Evolutionary conservation across 345 rosid species (phyloP).

Genomic region (Adansonia digitata): DNA sequence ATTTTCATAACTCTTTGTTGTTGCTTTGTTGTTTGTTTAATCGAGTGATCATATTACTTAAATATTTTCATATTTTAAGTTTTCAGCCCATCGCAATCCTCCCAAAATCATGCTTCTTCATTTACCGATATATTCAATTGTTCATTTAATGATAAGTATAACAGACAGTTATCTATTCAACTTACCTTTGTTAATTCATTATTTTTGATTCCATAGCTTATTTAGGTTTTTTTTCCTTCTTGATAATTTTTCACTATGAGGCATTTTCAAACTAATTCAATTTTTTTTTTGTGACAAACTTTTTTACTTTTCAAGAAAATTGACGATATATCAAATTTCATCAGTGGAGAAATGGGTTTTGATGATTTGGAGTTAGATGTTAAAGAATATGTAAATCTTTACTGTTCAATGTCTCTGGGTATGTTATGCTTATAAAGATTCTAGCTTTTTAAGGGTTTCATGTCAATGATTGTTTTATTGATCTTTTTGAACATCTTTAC

Average conservation of each 20-base stretch:
- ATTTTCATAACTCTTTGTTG: too few relatives aligned
- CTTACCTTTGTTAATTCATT: neutral
- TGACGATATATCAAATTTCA: neutral
- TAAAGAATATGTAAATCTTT: conserved; percentile 33
- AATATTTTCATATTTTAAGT: too few relatives aligned
- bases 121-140: neutral
- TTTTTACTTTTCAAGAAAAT: conserved; percentile 15
- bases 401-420: conserved; percentile 69
- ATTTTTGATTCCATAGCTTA: neutral
- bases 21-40: too few relatives aligned
- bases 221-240: too few relatives aligned
- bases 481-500: conserved; percentile 3
- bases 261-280: neutral
- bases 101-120: too few relatives aligned
- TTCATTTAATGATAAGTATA: neutral
- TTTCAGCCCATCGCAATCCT: too few relatives aligned
- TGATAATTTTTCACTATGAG: neutral
- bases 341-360: conserved; percentile 36
- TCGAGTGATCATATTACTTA: too few relatives aligned
- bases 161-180: neutral
- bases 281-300: neutral
- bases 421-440: neutral
- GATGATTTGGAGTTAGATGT: conserved; percentile 24
- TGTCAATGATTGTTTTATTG: neutral
- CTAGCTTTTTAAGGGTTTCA: neutral